Conservation (phyloP, 805 yeast genomes). For the Myxozyma neotropica region DNA sequence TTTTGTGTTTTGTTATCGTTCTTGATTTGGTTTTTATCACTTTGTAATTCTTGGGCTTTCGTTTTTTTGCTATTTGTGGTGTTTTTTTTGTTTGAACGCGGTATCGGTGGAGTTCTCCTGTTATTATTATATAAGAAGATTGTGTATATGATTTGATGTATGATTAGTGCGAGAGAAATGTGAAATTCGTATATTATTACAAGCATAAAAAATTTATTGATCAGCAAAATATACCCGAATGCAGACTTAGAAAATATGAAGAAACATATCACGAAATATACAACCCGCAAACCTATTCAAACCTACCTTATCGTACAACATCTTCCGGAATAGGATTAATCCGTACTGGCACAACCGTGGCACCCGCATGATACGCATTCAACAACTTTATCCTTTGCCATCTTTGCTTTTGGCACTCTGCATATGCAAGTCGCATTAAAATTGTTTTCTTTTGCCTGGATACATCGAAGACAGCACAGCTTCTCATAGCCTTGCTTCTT, state of each 20-base stretch:
- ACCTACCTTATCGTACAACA: background rate
- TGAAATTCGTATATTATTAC: background rate
- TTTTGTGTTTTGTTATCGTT: background rate
- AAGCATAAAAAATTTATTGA: background rate
- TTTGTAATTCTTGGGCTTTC: constrained; percentile 3
- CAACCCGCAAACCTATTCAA: background rate
- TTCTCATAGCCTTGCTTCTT: constrained; percentile 83
- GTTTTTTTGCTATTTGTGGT: constrained; percentile 1
- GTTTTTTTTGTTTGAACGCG: background rate
- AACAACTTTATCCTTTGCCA: constrained; percentile 44
- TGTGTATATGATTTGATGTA: background rate
- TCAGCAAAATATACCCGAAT: background rate
- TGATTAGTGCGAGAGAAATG: background rate
- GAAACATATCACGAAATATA: background rate
- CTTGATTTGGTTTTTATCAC: background rate
- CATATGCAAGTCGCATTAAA: constrained; percentile 79
- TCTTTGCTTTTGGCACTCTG: constrained; percentile 70
- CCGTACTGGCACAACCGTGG: constrained; percentile 77
- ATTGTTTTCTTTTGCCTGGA: constrained; percentile 61
- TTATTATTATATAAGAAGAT: background rate
- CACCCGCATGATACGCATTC: constrained; percentile 85
- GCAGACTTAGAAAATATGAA: background rate
- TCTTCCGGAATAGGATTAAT: constrained; percentile 45
- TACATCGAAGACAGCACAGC: constrained; percentile 80
- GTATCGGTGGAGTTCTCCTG: background rate